Percentiles rank a stretch among this genome's conserved stretches.
These are phyloP conservation scores for Alternaria rosae DNA, from an alignment of 2,329 filamentous ascomycete genomes.

Conservation along the genomic window DNA sequence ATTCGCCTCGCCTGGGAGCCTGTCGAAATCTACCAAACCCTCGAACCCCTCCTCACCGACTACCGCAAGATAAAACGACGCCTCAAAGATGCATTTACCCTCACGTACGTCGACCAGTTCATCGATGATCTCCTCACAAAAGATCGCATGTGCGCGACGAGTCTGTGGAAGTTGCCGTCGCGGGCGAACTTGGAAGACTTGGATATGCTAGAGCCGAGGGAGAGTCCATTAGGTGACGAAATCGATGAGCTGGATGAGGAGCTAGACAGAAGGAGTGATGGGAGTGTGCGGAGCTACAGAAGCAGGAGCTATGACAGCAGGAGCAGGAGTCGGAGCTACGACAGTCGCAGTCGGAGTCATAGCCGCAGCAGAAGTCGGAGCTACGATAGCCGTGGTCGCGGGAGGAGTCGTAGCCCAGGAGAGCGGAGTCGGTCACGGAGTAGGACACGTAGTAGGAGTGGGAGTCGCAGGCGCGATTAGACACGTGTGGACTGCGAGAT, in stretches of 20 bases:
- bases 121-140: constrained; percentile 90
- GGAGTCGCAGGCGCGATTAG: constrained; percentile 7
- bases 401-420: constrained; percentile 19
- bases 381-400: constrained; percentile 25
- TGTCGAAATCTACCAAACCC: constrained; percentile 77
- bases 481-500: background rate
- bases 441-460: background rate
- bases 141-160: constrained; percentile 89
- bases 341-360: background rate
- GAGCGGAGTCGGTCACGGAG: constrained; percentile 7
- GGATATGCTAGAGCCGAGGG: constrained; percentile 83
- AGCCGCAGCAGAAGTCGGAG: constrained; percentile 22
- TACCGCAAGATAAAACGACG: constrained; percentile 81
- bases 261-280: constrained; percentile 17
- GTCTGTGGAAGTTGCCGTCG: constrained; percentile 87
- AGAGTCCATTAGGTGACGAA: constrained; percentile 80
- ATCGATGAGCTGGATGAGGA: constrained; percentile 65
- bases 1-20: constrained; percentile 85
- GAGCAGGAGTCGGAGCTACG: constrained; percentile 18
- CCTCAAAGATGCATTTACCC: constrained; percentile 73
- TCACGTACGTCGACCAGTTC: constrained; percentile 91
- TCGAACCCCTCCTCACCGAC: constrained; percentile 87
- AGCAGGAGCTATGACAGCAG: constrained; percentile 19
- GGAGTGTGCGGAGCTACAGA: constrained; percentile 22
- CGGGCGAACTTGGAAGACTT: constrained; percentile 86